Evolutionary conservation across 306 rosid species (phyloP).

Genomic region (Cicer pinnatifidum): DNA sequence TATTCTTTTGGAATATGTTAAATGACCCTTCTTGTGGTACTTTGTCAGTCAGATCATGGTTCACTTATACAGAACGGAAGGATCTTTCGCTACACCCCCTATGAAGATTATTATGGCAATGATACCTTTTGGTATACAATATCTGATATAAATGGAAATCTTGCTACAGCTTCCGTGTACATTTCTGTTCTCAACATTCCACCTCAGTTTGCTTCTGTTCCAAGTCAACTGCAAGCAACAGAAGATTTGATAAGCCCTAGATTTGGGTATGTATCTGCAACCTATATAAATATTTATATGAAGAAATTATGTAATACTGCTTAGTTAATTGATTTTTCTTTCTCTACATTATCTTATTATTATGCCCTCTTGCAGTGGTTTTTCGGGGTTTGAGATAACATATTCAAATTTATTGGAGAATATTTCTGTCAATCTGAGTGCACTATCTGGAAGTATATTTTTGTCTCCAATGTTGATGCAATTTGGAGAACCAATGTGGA

Average conservation of each 20-base stretch:
- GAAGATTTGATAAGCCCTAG: slow-evolving; percentile 78
- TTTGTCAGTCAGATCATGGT: slow-evolving; percentile 75
- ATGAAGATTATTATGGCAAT: slow-evolving; percentile 69
- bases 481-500: slow-evolving; percentile 65
- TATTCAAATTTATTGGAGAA: slow-evolving; percentile 75
- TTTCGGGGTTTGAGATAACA: slow-evolving; percentile 70
- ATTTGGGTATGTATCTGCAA: slow-evolving; percentile 59
- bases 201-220: slow-evolving; percentile 77
- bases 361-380: slow-evolving; percentile 62
- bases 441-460: slow-evolving; percentile 60
- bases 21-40: slow-evolving; percentile 23
- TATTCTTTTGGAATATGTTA: slow-evolving; percentile 16
- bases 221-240: slow-evolving; percentile 73
- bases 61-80: slow-evolving; percentile 67
- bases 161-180: slow-evolving; percentile 68
- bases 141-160: slow-evolving; percentile 79
- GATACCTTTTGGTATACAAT: slow-evolving; percentile 74
- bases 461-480: slow-evolving; percentile 77
- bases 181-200: slow-evolving; percentile 75
- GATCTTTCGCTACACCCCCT: slow-evolving; percentile 75
- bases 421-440: slow-evolving; percentile 68
- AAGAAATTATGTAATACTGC: slow-evolving; percentile 25
- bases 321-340: neutral
- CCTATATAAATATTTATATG: slow-evolving; percentile 8
- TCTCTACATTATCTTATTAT: slow-evolving; percentile 18